Evolutionary conservation across 345 rosid genomes (phyloP), one percentile per base, ranked within the genome.

Genomic region (Erucastrum elatum): DNA sequence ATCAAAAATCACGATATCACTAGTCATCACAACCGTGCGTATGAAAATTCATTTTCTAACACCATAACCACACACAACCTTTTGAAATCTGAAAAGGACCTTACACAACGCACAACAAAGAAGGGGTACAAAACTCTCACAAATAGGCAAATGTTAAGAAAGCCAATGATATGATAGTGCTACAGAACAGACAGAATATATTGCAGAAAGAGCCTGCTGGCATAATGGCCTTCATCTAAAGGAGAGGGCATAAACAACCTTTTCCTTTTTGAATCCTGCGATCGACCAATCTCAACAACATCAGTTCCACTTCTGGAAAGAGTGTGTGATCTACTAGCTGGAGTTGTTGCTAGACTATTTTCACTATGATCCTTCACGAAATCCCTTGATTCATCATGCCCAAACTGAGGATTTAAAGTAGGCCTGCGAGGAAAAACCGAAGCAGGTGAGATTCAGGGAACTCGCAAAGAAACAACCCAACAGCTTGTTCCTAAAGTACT

Each of bases 301-400:
- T 82, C 85, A 75, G 81, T 83, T 75, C 90, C 97, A 69, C 78
- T 84, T 70, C 82, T 86, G 30, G 91, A 84, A 78, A 86, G 92
- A 85, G 70, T 76, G 78, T 87, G 85, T 78, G 95, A 85, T 53
- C 86, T 69, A 44, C 73, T 74, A 44, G 84, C 76, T 82, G 88
- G 82, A 71, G 89, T 80, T 68, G 78, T 75, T 29, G 72, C 65
- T 72, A 56, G 82, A 77, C 73, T 72, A 76, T 62, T 84, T 68
- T 81, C 81, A 79, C 76, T 86, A 75, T 79, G 68, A 76, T 84
- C 86, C 68, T 80, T 67, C 65, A 71, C 41, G 67, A 80, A 62
- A 72, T 80, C 66, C 64, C 61, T 81, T 72, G 86, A 81, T 51
- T 75, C 89, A 80, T 81, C 73, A 76, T 66, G 83, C 88, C 84